phyloP scores from a whole-genome alignment of 495 filamentous ascomycete species.

The Immersiella caudata region DNA sequence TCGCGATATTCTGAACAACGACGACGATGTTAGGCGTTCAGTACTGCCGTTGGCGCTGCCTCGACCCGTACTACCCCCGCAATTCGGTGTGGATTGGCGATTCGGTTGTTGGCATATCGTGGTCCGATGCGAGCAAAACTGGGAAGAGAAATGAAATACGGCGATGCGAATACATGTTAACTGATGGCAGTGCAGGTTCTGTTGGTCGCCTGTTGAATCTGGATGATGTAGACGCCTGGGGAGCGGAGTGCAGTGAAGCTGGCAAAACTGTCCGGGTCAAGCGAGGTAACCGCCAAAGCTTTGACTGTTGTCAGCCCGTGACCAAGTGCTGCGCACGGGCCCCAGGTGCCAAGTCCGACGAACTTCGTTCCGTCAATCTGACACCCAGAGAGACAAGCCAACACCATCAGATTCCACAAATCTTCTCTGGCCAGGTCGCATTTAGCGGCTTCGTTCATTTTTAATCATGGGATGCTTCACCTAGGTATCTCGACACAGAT shows the following conservation, averaged over 20 bases:
- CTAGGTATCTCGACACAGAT: too few species aligned
- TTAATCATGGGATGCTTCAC: too few species aligned
- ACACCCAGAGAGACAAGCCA: too few species aligned
- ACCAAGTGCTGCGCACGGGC: neutral
- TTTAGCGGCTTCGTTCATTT: too few species aligned
- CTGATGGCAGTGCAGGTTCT: neutral
- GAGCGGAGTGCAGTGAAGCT: neutral
- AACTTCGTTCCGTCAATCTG: neutral
- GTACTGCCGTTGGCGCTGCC: neutral
- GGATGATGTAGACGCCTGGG: neutral
- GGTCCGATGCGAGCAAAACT: neutral
- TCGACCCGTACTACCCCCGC: neutral
- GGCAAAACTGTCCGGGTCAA: neutral
- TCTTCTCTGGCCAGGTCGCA: too few species aligned
- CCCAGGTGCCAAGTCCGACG: neutral
- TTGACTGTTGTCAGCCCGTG: neutral
- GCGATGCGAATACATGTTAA: neutral
- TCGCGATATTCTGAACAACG: neutral
- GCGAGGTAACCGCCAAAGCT: neutral
- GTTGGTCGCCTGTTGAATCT: neutral
- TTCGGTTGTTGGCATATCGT: neutral
- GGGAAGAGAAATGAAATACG: neutral
- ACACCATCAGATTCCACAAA: too few species aligned
- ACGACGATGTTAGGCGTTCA: neutral
- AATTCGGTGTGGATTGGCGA: neutral